Evolutionary conservation across 1,284 basidiomycete genomes (phyloP), one percentile per base, ranked within the genome.

Genomic region (Moesziomyces globuligerus): DNA sequence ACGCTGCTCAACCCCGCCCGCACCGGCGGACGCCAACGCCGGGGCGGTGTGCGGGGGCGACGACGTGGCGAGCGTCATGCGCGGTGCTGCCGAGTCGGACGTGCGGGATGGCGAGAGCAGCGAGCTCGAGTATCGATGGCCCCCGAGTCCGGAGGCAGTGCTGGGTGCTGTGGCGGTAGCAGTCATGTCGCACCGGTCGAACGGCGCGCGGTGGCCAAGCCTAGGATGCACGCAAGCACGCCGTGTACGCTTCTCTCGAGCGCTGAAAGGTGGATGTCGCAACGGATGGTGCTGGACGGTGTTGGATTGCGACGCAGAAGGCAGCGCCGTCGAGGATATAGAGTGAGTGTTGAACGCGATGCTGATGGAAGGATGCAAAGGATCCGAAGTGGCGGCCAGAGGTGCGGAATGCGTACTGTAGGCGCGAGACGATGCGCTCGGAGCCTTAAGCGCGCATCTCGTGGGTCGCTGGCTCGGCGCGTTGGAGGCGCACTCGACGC

Each of bases 151-250:
- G 43, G 62, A n/a, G 10, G 53, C 44, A n/a, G 43, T 46, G 28
- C 55, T 40, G 9, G 51, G 37, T 10, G 51, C 25, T 29, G 51
- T 43, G 10, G 62, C 50, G 6, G 55, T 54, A 18, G 55, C 62
- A 11, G 51, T 50, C 62, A 65, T 65, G 48, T 17, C 43, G 15
- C 4, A 17, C n/a, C n/a, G 18, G 7, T 18, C 18, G 29, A 17
- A 24, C 5, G 23, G 10, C 3, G 32, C 11, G 20, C 7, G 9
- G 18, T 38, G 20, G 29, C n/a, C 28, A 18, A 9, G 42, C 28
- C 24, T 17, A 15, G 34, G 28, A 36, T 11, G 38, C 13, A 18
- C 17, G 34, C n/a, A 28, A 13, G 21, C 26, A 5, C n/a, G 29
- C n/a, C n/a, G 8, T 13, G 20, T 32, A n/a, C 20, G 18, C n/a